Percentiles rank a stretch among this genome's conserved stretches.
phyloP scores from a whole-genome alignment of 768 basidiomycete genomes.

The Leccinum fibrillosum region DNA sequence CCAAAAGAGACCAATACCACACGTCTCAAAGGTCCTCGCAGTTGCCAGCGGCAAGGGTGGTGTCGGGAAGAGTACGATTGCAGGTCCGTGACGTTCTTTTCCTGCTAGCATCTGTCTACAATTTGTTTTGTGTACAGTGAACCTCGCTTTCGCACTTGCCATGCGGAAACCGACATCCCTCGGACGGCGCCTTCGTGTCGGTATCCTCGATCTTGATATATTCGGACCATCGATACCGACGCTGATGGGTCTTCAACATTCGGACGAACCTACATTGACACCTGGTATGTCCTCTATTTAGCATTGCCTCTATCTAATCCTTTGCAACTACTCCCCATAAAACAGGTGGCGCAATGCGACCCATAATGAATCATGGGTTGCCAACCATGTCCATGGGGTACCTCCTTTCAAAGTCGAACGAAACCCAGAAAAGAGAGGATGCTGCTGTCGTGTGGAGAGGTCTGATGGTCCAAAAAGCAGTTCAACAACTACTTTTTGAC shows the following conservation, averaged over 20 bases:
- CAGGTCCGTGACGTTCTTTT: conserved; percentile 48
- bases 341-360: conserved; percentile 73
- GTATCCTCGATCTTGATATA: conserved; percentile 90
- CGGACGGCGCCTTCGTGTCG: conserved; percentile 58
- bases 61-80: conserved; percentile 92
- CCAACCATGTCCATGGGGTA: conserved; percentile 99
- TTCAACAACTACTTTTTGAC: conserved; percentile 93
- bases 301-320: neutral
- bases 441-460: conserved; percentile 93
- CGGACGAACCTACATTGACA: conserved; percentile 77
- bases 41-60: conserved; percentile 96
- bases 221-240: conserved; percentile 95
- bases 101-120: conserved; percentile 1
- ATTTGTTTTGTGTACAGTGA: conserved; percentile 45
- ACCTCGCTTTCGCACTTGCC: conserved; percentile 75
- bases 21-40: conserved; percentile 78
- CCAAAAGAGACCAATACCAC: conserved; percentile 54
- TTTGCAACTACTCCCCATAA: neutral
- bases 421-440: conserved; percentile 54
- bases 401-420: conserved; percentile 60
- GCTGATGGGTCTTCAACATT: conserved; percentile 81
- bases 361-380: conserved; percentile 83
- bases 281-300: conserved; percentile 42
- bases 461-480: conserved; percentile 97
- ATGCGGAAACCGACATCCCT: conserved; percentile 34